A percentile compares a stretch with the other conserved stretches of the same genome.
phyloP scores from a whole-genome alignment of 306 rosid genomes.

The Cicer bijugum region DNA sequence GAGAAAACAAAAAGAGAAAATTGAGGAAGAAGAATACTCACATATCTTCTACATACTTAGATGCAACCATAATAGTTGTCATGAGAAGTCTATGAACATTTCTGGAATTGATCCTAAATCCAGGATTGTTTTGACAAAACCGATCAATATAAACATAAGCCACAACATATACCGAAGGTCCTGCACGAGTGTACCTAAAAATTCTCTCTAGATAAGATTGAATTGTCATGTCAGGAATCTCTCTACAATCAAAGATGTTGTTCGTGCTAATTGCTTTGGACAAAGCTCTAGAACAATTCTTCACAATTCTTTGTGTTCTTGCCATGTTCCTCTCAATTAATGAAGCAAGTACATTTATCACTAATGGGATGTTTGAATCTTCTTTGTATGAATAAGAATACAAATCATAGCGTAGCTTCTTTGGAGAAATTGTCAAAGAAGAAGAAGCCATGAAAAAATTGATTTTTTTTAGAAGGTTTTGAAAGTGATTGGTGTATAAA shows the following conservation, averaged over 20 bases:
- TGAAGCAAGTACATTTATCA: slow-evolving; percentile 77
- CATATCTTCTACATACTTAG: slow-evolving; percentile 92
- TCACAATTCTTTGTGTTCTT: slow-evolving; percentile 72
- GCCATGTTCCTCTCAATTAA: slow-evolving; percentile 85
- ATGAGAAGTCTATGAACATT: slow-evolving; percentile 90
- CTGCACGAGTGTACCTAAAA: slow-evolving; percentile 84
- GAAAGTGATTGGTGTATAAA: slow-evolving; percentile 43
- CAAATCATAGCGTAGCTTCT: slow-evolving; percentile 78
- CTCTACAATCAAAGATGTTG: slow-evolving; percentile 67
- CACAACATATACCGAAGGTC: slow-evolving; percentile 85
- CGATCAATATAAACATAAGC: slow-evolving; percentile 92
- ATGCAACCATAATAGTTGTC: slow-evolving; percentile 93
- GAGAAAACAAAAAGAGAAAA: background rate
- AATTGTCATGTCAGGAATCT: slow-evolving; percentile 80
- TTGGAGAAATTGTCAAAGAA: slow-evolving; percentile 66
- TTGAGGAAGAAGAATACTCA: slow-evolving; percentile 48
- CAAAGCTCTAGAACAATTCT: slow-evolving; percentile 52
- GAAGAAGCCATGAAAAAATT: slow-evolving; percentile 45
- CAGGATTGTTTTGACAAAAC: slow-evolving; percentile 75
- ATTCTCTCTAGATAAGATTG: slow-evolving; percentile 79
- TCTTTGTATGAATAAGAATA: slow-evolving; percentile 74
- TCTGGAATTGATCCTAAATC: slow-evolving; percentile 62
- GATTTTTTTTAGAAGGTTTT: slow-evolving; percentile 9
- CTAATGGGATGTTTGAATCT: slow-evolving; percentile 70
- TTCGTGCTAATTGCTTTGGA: slow-evolving; percentile 51